phyloP scores from a whole-genome alignment of 1,284 basidiomycete species.

The Cystobasidiaceae sp. region DNA sequence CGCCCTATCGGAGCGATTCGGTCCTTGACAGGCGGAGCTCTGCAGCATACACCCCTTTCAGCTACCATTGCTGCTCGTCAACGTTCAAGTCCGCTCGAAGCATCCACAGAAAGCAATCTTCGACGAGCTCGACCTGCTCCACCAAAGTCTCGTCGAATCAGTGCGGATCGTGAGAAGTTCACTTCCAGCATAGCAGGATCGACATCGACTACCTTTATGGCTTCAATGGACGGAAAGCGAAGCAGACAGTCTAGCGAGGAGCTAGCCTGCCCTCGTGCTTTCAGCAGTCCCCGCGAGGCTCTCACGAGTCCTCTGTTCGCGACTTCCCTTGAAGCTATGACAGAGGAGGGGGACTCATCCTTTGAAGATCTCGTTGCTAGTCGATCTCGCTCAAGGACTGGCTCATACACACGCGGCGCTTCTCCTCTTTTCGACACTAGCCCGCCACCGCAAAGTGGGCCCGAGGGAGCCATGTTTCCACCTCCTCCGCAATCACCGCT shows the following conservation, averaged over 20 bases:
- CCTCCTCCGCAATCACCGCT: constrained; percentile 13
- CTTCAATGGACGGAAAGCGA: constrained; percentile 9
- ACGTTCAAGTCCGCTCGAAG: constrained; percentile 8
- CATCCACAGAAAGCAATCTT: background rate
- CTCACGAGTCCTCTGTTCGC: constrained; percentile 4
- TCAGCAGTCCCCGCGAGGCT: constrained; percentile 15
- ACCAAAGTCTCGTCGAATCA: constrained; percentile 18
- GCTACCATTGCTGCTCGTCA: constrained; percentile 13
- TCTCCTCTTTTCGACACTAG: constrained; percentile 14
- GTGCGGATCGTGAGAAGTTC: background rate
- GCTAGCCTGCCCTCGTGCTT: background rate
- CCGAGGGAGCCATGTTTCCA: constrained; percentile 8
- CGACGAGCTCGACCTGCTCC: constrained; percentile 26
- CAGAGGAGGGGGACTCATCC: constrained; percentile 4
- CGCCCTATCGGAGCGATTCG: background rate
- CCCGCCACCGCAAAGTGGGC: background rate
- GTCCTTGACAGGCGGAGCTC: background rate
- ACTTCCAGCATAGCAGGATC: constrained; percentile 1
- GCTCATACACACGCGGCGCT: background rate
- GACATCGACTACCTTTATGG: too few species aligned
- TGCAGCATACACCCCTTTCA: constrained; percentile 8
- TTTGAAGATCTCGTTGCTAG: background rate
- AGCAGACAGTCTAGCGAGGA: constrained; percentile 24
- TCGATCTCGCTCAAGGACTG: background rate
- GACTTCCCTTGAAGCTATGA: constrained; percentile 13